These are phyloP conservation scores for Carex arenaria DNA, from an alignment of 202 grass and related monocot genomes.

Conservation along the genomic window DNA sequence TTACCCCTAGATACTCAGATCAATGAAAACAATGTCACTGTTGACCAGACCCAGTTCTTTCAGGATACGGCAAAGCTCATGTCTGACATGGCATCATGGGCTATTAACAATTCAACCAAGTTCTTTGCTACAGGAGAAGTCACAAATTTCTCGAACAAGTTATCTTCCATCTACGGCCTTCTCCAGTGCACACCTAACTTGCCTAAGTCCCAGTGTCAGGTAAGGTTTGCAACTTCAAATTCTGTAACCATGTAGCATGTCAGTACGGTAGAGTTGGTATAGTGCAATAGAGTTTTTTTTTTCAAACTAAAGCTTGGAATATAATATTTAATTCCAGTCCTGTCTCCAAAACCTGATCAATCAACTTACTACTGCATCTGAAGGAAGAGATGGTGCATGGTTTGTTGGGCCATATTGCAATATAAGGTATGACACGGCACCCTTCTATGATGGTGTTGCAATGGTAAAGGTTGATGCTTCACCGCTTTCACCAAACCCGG, in stretches of 20 bases:
- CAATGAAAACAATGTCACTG: slow-evolving; percentile 41
- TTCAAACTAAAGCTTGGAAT: neutral
- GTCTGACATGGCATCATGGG: slow-evolving; percentile 15
- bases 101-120: slow-evolving; percentile 19
- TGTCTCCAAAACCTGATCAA: slow-evolving; percentile 20
- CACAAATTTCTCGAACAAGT: slow-evolving; percentile 6
- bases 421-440: slow-evolving; percentile 43
- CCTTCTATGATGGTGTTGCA: slow-evolving; percentile 48
- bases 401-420: slow-evolving; percentile 36
- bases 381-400: slow-evolving; percentile 24
- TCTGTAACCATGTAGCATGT: neutral
- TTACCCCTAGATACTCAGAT: neutral
- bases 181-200: slow-evolving; percentile 43
- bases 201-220: slow-evolving; percentile 7
- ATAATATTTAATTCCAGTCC: slow-evolving; percentile 2
- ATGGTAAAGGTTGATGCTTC: slow-evolving; percentile 34
- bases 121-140: slow-evolving; percentile 40
- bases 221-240: neutral
- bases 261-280: neutral
- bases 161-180: slow-evolving; percentile 24
- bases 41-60: slow-evolving; percentile 28
- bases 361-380: neutral
- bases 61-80: slow-evolving; percentile 20
- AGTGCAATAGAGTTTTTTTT: neutral
- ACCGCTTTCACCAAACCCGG: neutral